Percentiles rank a stretch among this genome's conserved stretches.
Conservation (phyloP, 202 grass and related monocot genomes). For the Hordeum pubiflorum region DNA sequence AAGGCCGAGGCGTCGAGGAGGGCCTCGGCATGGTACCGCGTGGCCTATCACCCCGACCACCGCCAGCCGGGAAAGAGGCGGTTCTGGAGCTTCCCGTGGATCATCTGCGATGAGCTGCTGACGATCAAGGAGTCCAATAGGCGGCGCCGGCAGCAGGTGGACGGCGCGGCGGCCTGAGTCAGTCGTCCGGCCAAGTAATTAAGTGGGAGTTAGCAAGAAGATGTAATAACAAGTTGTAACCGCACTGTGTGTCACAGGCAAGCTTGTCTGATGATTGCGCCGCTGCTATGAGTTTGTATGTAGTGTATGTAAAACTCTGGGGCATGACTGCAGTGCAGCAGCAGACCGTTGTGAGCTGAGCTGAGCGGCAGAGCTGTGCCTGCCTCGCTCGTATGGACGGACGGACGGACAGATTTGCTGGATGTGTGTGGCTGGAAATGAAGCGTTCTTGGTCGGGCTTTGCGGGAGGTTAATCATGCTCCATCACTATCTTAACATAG, state of each 20-base stretch:
- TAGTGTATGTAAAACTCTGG: background rate
- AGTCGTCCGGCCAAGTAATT: background rate
- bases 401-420: background rate
- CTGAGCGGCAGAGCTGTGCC: background rate
- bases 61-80: constrained; percentile 24
- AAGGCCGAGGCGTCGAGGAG: constrained; percentile 31
- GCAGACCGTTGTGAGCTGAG: background rate
- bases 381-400: background rate
- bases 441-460: background rate
- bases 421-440: background rate
- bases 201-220: background rate
- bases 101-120: constrained; percentile 49
- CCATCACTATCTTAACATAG: background rate
- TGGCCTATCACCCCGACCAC: constrained; percentile 62
- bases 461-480: no score
- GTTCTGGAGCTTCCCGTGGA: constrained; percentile 88
- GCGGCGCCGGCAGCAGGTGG: constrained; percentile 12
- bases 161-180: background rate
- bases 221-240: background rate
- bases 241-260: background rate
- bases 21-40: constrained; percentile 91
- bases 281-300: background rate
- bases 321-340: background rate
- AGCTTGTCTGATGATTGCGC: background rate
- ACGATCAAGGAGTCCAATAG: constrained; percentile 51